Base-by-base conservation (phyloP, 1,284 basidiomycete genomes). In the Xerocomus amazonicus region DNA sequence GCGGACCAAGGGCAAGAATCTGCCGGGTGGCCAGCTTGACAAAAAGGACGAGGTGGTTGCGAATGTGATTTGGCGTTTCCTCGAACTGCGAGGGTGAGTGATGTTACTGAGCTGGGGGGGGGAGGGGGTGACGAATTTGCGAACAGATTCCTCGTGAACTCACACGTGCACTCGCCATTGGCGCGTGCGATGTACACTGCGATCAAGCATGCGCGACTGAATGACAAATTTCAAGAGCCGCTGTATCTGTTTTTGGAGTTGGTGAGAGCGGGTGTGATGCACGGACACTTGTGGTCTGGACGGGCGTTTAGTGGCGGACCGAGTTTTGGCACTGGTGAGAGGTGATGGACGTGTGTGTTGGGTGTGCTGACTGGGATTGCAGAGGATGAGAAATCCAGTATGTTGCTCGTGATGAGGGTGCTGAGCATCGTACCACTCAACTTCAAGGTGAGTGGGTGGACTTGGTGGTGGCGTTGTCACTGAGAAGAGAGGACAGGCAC, bases 41-140 rank as follows among this genome's bases (percentile, higher is more conserved):
- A 97, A 97, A 73, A 99, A 99, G 73, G 96, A 99, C 64, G 97
- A 99, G 69, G 79, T 97, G 1, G 96, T 99, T 2, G 96, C 95
- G 8, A 99, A 99, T 67, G 92, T 95, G 29, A 90, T 99, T 55
- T 98, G 95, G 95, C 83, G 96, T 41, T 97, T 99, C 80, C 79
- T 99, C 50, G 96, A 98, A 69, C 74, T 99, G 48, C 79, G 96
- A 70, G 93, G 93, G 88, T 94, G 72, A 68, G 68, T 65, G 48
- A 10, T 28, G n/a, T 17, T 9, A n/a, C 14, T 4, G 38, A 13
- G 23, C 14, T 14, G 4, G 10, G 27, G 17, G 1, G n/a, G 29
- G 4, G 10, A n/a, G 17, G 1, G n/a, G 29, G 45, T 38, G 54
- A 66, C 9, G 29, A 48, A 43, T 43, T 52, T 53, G 53, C 33